Base-by-base conservation (phyloP, 116 monocot genomes). In the Cymodocea nodosa region DNA sequence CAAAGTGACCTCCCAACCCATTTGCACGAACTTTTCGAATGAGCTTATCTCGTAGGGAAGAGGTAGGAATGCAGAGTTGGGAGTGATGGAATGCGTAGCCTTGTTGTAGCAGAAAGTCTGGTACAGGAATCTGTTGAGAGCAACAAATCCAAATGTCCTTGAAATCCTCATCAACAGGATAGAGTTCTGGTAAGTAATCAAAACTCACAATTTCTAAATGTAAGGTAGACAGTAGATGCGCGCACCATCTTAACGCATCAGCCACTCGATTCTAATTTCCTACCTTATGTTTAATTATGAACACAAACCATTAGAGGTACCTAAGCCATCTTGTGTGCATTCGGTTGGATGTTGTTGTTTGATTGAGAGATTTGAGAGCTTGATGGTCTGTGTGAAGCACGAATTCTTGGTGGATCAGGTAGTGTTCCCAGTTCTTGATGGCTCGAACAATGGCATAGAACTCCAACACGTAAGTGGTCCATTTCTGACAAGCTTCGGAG, bases 1-100 rank as follows among this genome's bases (percentile, higher is more conserved):
- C 78, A 0, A 75, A 59, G 68, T 82, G 71, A 9, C 56, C 51
- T 0, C 0, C 34, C 2, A 59, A 20, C 11, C 54, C 73, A 14
- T 35, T 50, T 6, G 0, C n/a, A 55, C 60, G 73, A 11, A 73
- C 3, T 0, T 76, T 65, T 0, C 13, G 9, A 5, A 65, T 60
- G 1, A 72, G 15, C 0, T 50, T 8, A 0, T 73, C 48, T 4
- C 60, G 1, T 0, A 70, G 13, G 0, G 76, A 76, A 0, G 19
- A n/a, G 1, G 7, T 0, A 10, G 37, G 64, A n/a, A 69, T 61
- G 36, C 68, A 62, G 4, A 81, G 34, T 1, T 0, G 20, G 9
- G 39, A 49, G 2, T 70, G 57, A 4, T 23, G 36, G 16, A 76
- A 76, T 2, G 70, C n/a, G 20, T 48, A 76, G 22, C 64, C 76